Conservation (phyloP, 2,329 filamentous ascomycete species). For the Emydomyces testavorans region DNA sequence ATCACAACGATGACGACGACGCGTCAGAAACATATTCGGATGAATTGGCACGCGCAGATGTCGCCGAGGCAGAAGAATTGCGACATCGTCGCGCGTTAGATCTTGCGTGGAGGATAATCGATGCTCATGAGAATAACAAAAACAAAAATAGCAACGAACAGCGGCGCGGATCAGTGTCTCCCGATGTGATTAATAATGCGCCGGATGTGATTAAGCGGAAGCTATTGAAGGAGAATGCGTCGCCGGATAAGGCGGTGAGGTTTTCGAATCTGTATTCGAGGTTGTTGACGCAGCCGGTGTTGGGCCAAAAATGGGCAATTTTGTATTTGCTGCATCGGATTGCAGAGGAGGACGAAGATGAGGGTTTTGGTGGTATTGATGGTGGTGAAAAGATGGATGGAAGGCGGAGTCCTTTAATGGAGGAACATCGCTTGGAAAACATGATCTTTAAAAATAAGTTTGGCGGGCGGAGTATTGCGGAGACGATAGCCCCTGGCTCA, state of each 20-base stretch:
- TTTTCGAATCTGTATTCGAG: constrained; percentile 88
- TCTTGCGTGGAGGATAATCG: constrained; percentile 31
- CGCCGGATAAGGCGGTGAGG: constrained; percentile 60
- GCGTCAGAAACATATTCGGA: constrained; percentile 27
- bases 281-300: constrained; percentile 76
- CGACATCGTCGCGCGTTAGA: constrained; percentile 28
- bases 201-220: constrained; percentile 85
- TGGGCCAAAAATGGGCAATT: constrained; percentile 95
- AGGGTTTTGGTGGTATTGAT: constrained; percentile 41
- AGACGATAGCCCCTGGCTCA: constrained; percentile 29
- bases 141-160: constrained; percentile 15
- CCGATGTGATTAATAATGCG: constrained; percentile 65
- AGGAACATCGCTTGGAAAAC: constrained; percentile 30
- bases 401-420: constrained; percentile 30
- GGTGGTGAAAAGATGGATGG: constrained; percentile 12
- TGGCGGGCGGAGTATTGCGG: constrained; percentile 17
- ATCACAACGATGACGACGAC: constrained; percentile 25
- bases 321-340: constrained; percentile 81
- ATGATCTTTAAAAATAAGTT: constrained; percentile 25
- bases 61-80: constrained; percentile 29
- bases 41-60: constrained; percentile 27
- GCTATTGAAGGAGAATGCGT: constrained; percentile 65
- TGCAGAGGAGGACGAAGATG: constrained; percentile 46
- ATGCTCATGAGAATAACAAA: constrained; percentile 21
- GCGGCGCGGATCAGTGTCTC: constrained; percentile 11